These are phyloP conservation scores for Durusdinium trenchii DNA, from an alignment of 73 alveolate species.

Conservation along the genomic window DNA sequence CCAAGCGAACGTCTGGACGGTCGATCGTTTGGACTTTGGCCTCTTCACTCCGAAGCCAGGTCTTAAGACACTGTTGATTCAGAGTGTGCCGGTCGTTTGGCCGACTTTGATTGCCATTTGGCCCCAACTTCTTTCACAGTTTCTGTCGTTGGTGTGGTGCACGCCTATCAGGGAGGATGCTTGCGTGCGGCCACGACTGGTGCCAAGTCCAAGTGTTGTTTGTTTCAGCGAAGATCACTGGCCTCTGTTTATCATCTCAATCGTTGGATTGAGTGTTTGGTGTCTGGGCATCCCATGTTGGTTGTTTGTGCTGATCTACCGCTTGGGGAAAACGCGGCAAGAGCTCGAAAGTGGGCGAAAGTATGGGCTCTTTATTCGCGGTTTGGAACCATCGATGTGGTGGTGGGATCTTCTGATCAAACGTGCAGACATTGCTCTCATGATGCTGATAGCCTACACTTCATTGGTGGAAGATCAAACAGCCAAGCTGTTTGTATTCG, in stretches of 20 bases:
- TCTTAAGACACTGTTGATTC: background rate
- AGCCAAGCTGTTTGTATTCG: constrained; percentile 56
- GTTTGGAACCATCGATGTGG: constrained; percentile 72
- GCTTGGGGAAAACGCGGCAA: background rate
- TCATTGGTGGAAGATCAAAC: constrained; percentile 42
- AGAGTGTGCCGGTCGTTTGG: constrained; percentile 39
- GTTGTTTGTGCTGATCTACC: constrained; percentile 13
- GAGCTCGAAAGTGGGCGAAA: background rate
- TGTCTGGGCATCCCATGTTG: background rate
- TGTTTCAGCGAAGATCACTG: constrained; percentile 37
- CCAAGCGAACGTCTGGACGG: too few species aligned
- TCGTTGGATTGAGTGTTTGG: constrained; percentile 40
- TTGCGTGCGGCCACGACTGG: background rate
- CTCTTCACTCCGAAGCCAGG: constrained; percentile 8
- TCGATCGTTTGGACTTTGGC: constrained; percentile 8
- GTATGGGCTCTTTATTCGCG: constrained; percentile 60
- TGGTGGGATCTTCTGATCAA: constrained; percentile 78
- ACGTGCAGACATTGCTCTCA: constrained; percentile 27
- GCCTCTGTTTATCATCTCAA: background rate
- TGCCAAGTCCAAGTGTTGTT: background rate
- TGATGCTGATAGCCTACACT: constrained; percentile 54
- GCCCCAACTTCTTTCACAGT: constrained; percentile 44
- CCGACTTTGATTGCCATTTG: constrained; percentile 39
- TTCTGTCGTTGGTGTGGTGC: constrained; percentile 41
- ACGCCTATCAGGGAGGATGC: background rate